Percentiles rank a stretch among this genome's conserved stretches.
Conservation (phyloP, 768 basidiomycete species). For the Boletus insuetus region DNA sequence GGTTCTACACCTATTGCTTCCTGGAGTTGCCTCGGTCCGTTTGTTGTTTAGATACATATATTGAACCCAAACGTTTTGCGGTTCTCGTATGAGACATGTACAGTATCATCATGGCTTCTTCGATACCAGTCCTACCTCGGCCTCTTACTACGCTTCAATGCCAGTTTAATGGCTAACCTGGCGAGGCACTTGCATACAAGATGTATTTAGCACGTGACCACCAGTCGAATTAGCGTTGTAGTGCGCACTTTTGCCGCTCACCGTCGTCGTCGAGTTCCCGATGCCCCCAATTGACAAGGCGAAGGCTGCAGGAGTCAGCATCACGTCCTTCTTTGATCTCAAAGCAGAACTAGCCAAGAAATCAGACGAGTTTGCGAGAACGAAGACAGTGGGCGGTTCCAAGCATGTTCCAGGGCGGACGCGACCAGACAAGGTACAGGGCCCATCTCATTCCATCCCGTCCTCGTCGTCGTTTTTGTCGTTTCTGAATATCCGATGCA, state of each 20-base stretch:
- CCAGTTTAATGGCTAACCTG: too few species aligned
- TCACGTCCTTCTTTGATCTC: constrained; percentile 79
- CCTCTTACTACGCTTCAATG: neutral
- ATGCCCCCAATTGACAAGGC: constrained; percentile 55
- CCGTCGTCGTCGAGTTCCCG: neutral
- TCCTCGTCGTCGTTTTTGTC: neutral
- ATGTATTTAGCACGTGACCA: constrained; percentile 9
- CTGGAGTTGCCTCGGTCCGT: neutral
- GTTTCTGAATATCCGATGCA: neutral
- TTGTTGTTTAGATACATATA: constrained; percentile 40
- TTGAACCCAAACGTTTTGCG: neutral
- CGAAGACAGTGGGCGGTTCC: constrained; percentile 55
- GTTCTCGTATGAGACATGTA: neutral
- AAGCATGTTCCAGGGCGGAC: constrained; percentile 52
- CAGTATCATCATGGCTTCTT: neutral
- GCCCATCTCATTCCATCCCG: neutral
- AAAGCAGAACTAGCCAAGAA: constrained; percentile 54
- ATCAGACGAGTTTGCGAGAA: constrained; percentile 60
- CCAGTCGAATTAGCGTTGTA: too few species aligned
- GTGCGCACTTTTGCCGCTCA: neutral
- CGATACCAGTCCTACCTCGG: neutral
- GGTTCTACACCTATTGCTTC: constrained; percentile 53
- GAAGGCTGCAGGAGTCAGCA: constrained; percentile 66
- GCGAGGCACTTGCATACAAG: neutral
- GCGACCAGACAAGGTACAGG: constrained; percentile 65